A percentile compares a stretch with the other conserved stretches of the same genome.
Conservation (phyloP, 495 filamentous ascomycete species). For the Elaphomyces granulatus region DNA sequence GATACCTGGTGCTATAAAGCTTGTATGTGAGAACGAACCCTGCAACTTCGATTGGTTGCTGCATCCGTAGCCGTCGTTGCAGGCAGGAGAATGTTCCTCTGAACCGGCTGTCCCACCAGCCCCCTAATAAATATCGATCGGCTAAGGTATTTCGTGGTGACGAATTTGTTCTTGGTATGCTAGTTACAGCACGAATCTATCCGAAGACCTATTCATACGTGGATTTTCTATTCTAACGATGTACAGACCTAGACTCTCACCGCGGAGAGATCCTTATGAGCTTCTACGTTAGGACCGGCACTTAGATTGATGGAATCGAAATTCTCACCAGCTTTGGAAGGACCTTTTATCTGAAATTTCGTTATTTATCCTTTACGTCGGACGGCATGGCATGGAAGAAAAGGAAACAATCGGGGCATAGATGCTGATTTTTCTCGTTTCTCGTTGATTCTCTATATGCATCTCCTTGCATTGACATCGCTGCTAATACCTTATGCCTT, state of each 20-base stretch:
- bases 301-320: slow-evolving; percentile 84
- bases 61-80: too few relatives aligned
- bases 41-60: too few relatives aligned
- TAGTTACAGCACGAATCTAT: neutral
- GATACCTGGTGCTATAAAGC: too few relatives aligned
- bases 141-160: slow-evolving; percentile 59
- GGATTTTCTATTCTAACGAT: slow-evolving; percentile 5
- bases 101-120: too few relatives aligned
- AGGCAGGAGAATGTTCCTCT: too few relatives aligned
- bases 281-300: slow-evolving; percentile 68
- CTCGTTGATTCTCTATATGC: too few relatives aligned
- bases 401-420: too few relatives aligned
- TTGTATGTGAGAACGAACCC: too few relatives aligned
- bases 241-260: slow-evolving; percentile 58
- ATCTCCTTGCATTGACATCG: too few relatives aligned
- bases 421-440: too few relatives aligned
- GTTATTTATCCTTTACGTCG: neutral
- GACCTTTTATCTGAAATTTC: slow-evolving; percentile 35
- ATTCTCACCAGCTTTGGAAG: slow-evolving; percentile 79
- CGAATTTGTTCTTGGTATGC: slow-evolving; percentile 61
- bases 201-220: slow-evolving; percentile 2
- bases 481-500: too few relatives aligned
- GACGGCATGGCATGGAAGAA: neutral
- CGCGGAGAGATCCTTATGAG: slow-evolving; percentile 77
- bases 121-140: too few relatives aligned